Conservation (phyloP, 768 basidiomycete genomes). For the Mycena crocata region DNA sequence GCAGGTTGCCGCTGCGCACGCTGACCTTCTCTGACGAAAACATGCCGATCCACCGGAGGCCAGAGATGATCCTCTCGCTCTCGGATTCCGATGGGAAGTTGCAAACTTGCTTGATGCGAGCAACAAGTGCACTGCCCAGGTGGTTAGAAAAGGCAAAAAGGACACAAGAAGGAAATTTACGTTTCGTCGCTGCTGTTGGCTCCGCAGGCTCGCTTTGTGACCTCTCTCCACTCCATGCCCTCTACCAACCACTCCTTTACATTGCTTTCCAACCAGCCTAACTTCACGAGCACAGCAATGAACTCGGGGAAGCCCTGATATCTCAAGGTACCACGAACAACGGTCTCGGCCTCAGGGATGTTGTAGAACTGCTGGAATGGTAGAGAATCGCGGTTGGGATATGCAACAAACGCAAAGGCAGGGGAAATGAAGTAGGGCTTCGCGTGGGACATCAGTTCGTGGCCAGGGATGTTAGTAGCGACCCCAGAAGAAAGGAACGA, state of each 20-base stretch:
- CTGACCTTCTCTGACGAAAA: constrained; percentile 78
- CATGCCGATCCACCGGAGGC: constrained; percentile 93
- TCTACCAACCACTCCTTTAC: constrained; percentile 83
- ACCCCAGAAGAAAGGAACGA: constrained; percentile 79
- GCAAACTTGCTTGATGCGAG: constrained; percentile 75
- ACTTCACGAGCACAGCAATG: constrained; percentile 84
- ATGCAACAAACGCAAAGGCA: constrained; percentile 95
- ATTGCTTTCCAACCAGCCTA: constrained; percentile 86
- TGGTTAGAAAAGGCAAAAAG: constrained; percentile 22
- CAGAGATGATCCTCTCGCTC: constrained; percentile 83
- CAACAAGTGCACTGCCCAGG: constrained; percentile 71
- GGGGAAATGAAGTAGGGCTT: constrained; percentile 96
- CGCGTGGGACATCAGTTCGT: constrained; percentile 90
- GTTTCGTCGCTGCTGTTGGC: constrained; percentile 76
- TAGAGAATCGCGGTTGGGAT: constrained; percentile 95
- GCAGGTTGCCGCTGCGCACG: constrained; percentile 78
- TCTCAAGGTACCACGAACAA: constrained; percentile 92
- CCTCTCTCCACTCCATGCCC: constrained; percentile 85
- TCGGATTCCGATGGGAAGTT: constrained; percentile 80
- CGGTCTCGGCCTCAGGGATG: constrained; percentile 93
- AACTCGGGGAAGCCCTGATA: constrained; percentile 99
- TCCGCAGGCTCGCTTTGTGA: constrained; percentile 79
- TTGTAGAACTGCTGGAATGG: constrained; percentile 92
- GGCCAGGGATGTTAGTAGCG: constrained; percentile 75
- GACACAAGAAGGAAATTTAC: constrained; percentile 48